Evolutionary conservation across 1,284 basidiomycete species (phyloP).

Genomic region (Trametes hirsuta): DNA sequence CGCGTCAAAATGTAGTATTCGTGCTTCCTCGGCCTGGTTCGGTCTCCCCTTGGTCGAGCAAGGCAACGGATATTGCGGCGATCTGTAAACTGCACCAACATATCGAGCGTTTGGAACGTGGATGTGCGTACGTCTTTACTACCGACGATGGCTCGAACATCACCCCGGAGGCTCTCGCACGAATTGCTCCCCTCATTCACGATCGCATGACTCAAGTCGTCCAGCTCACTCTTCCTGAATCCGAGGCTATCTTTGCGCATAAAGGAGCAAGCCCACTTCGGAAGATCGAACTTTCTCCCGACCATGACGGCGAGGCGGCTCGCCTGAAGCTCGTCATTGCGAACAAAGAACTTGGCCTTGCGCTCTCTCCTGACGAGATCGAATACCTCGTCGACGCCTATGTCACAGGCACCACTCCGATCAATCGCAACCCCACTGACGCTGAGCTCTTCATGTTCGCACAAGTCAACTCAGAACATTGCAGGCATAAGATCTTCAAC

Average conservation of each 20-base stretch:
- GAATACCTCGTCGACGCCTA: constrained; percentile 93
- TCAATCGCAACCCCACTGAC: constrained; percentile 88
- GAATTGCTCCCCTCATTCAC: constrained; percentile 74
- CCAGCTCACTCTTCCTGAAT: constrained; percentile 59
- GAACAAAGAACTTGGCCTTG: constrained; percentile 88
- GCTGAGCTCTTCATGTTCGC: constrained; percentile 99
- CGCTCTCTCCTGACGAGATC: constrained; percentile 89
- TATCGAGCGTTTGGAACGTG: constrained; percentile 85
- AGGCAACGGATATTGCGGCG: constrained; percentile 93
- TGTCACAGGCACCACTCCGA: constrained; percentile 64
- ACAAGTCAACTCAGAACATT: constrained; percentile 99
- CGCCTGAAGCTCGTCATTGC: constrained; percentile 71
- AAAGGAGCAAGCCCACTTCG: constrained; percentile 72
- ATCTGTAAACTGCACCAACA: constrained; percentile 80
- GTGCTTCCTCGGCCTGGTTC: constrained; percentile 82
- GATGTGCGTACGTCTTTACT: constrained; percentile 75
- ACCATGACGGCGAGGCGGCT: constrained; percentile 40
- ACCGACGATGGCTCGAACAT: constrained; percentile 47
- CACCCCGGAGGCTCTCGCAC: constrained; percentile 44
- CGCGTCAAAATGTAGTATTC: constrained; percentile 57
- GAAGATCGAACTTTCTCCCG: constrained; percentile 60
- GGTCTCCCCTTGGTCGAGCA: constrained; percentile 96
- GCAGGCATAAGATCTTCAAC: constrained; percentile 99
- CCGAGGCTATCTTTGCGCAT: constrained; percentile 73
- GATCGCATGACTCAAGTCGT: constrained; percentile 96